Conservation (phyloP, 768 basidiomycete genomes). For the Leccinum obscurum region DNA sequence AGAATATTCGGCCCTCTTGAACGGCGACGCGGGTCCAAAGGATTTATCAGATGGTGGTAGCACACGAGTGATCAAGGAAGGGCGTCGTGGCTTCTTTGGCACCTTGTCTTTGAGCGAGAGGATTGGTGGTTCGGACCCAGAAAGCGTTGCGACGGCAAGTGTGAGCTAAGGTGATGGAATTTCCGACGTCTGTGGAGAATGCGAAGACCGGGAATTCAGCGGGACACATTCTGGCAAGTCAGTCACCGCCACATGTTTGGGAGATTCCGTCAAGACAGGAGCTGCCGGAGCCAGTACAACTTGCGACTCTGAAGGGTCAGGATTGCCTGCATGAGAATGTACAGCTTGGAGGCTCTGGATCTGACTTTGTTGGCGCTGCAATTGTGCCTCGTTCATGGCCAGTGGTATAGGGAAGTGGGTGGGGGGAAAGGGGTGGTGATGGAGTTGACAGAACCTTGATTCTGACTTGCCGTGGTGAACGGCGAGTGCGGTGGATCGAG, state of each 20-base stretch:
- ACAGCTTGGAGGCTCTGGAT: constrained; percentile 20
- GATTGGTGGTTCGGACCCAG: not conserved
- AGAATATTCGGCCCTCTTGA: constrained; percentile 20
- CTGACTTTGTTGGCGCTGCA: constrained; percentile 27
- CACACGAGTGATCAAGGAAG: constrained; percentile 20
- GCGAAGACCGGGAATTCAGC: constrained; percentile 5
- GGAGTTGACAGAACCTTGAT: constrained; percentile 40
- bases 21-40: constrained; percentile 17
- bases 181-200: constrained; percentile 9
- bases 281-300: constrained; percentile 2
- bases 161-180: constrained; percentile 5
- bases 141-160: not conserved
- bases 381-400: constrained; percentile 24
- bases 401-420: constrained; percentile 69
- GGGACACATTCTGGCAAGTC: constrained; percentile 7
- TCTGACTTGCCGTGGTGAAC: constrained; percentile 17
- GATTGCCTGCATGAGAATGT: not conserved
- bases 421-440: constrained; percentile 69
- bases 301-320: constrained; percentile 10
- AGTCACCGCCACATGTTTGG: constrained; percentile 13
- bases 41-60: constrained; percentile 19
- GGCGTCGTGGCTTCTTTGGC: constrained; percentile 19
- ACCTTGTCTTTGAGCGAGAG: not conserved
- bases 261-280: constrained; percentile 22
- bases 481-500: constrained; percentile 30